Conservation (phyloP, 805 yeast genomes). For the Saccharomycopsis amapae region DNA sequence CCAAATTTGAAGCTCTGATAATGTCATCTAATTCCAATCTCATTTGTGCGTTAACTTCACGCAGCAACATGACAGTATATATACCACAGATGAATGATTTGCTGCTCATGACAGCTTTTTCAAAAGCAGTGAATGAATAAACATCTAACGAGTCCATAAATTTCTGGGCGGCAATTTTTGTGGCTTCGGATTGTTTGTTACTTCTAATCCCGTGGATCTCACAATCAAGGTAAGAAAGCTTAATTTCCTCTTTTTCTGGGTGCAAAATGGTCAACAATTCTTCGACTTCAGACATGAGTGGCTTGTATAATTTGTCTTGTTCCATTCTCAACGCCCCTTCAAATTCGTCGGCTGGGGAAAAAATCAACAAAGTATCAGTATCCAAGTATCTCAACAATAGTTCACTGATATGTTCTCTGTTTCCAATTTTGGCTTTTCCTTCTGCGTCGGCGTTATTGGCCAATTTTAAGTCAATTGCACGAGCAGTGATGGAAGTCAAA, state of each 20-base stretch:
- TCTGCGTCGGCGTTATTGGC: constrained; percentile 28
- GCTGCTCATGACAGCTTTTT: constrained; percentile 77
- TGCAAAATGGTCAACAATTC: constrained; percentile 39
- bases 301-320: constrained; percentile 74
- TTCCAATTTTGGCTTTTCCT: constrained; percentile 57
- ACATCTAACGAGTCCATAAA: constrained; percentile 59
- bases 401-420: constrained; percentile 45
- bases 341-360: constrained; percentile 73
- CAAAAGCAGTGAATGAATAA: constrained; percentile 84
- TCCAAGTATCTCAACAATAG: constrained; percentile 77
- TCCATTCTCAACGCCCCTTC: constrained; percentile 73
- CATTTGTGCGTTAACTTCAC: constrained; percentile 24
- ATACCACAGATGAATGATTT: constrained; percentile 84
- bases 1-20: constrained; percentile 72
- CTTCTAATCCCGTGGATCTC: constrained; percentile 79
- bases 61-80: constrained; percentile 27
- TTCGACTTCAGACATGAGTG: constrained; percentile 65
- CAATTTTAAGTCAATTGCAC: constrained; percentile 70
- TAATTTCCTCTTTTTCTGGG: constrained; percentile 28
- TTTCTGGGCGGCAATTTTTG: constrained; percentile 51
- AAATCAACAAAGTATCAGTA: constrained; percentile 86
- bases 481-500: constrained; percentile 75
- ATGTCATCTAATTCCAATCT: constrained; percentile 51
- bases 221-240: constrained; percentile 62
- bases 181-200: constrained; percentile 56